Evolutionary conservation across 495 filamentous ascomycete genomes (phyloP).

Genomic region (Penicillium crystallinum): DNA sequence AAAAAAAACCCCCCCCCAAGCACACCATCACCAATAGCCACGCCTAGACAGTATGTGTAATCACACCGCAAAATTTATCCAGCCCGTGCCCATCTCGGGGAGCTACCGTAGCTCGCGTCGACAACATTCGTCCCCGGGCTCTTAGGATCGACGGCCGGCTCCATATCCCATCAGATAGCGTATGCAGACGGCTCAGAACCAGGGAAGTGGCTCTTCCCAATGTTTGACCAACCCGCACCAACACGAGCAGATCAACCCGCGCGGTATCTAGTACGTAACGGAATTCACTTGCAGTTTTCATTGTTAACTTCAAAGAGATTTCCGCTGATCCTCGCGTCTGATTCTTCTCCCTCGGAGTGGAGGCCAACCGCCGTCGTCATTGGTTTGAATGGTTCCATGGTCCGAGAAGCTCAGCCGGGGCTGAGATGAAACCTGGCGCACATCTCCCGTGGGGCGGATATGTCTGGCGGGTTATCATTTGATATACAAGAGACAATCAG

Average conservation of each 20-base stretch:
- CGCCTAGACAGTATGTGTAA: neutral
- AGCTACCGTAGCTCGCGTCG: neutral
- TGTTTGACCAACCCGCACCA: neutral
- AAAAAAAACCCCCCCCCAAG: neutral
- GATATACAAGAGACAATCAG: neutral
- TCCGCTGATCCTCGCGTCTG: neutral
- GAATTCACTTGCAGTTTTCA: neutral
- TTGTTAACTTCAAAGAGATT: neutral
- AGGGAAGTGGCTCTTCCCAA: constrained; percentile 15
- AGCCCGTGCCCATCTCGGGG: neutral
- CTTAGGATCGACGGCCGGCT: constrained; percentile 17
- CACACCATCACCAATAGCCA: neutral
- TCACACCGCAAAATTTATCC: neutral
- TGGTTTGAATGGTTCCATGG: neutral
- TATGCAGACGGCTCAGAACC: constrained; percentile 9
- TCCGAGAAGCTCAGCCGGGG: neutral
- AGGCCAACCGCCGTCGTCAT: too few relatives aligned
- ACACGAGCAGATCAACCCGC: neutral
- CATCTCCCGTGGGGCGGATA: neutral
- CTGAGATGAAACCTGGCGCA: neutral
- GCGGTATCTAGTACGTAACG: constrained; percentile 1
- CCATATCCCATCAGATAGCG: constrained; percentile 19
- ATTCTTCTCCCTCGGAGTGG: neutral
- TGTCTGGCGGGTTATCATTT: neutral
- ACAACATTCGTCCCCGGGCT: neutral